Evolutionary conservation across 495 filamentous ascomycete species (phyloP), one percentile per base, ranked within the genome.

Genomic region (Annulohypoxylon bovei): DNA sequence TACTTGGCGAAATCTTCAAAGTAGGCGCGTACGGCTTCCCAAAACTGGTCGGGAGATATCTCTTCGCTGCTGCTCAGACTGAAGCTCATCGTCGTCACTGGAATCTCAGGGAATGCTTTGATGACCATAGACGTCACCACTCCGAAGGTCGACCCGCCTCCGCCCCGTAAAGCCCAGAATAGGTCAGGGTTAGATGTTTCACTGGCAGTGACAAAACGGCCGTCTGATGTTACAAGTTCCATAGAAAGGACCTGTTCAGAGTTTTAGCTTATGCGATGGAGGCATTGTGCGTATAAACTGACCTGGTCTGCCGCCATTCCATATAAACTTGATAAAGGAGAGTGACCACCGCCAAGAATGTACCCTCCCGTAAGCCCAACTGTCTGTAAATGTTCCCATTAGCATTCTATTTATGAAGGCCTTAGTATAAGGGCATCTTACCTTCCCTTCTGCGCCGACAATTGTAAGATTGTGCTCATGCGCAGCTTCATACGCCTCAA

Each of bases 91-190:
- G 79, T 79, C 12, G 80, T 76, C 64, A 87, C 73, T 9, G 73
- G 71, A 3, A 80, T 75, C 44, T 78, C 75, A 30, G 81, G 81
- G 59, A 79, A 78, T 5, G 82, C 83, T 60, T 80, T 82, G 50
- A 86, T 74, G 5, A 80, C 80, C 62, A 86, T 74, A 0, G 85
- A 87, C 25, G 80, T 82, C 4, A 90, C 87, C 2, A 90, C 84
- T 0, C 86, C 89, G 56, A 84, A 90, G 9, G 87, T 88, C 63
- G 75, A 77, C 1, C 87, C 86, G n/a, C 82, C 87, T 20, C 87
- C 89, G 9, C 88, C 89, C 53, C 84, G 81, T 0, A 90, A 78
- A 20, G 89, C 89, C 89, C 86, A 91, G 81, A 88, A 92, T 2
- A 91, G 81, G 25, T 91, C 89, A 0, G 84, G 75, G 44, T 90